Base-by-base conservation (phyloP, 306 rosid species). In the Fragaria nilgerrensis region DNA sequence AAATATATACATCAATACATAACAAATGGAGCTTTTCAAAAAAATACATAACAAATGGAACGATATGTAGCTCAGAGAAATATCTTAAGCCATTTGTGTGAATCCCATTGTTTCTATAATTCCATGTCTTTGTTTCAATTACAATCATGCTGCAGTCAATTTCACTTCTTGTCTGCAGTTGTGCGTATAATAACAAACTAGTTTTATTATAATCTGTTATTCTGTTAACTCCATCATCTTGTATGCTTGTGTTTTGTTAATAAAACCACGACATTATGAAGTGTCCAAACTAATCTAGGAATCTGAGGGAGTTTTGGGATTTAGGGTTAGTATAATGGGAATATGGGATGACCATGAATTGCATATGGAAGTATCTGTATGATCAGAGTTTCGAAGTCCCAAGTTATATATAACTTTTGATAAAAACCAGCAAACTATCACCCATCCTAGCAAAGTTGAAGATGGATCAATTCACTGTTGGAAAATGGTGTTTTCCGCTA, bases 71-170 rank as follows among this genome's bases (percentile, higher is more conserved):
- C 25, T 55, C 61, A 55, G 61, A 55, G 17, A 52, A 52, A 52
- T 32, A 64, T 65, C 65, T 34, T 23, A 39, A 52, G 13, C 74
- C 59, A 59, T 56, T 56, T 69, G 56, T 77, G 36, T 7, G 23
- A 52, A 77, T 27, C 23, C 6, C 58, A 41, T 5, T 55, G 25
- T 39, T 39, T 58, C 11, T 7, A 50, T 50, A 17, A 50, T 50
- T 50, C 56, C 4, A 20, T 27, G 17, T 61, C 3, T 27, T 47
- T 62, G 20, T 49, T 61, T 52, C 66, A n/a, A 48, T 80, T 73
- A 27, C 75, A 69, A 70, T 75, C 78, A 7, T 53, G 61, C 61
- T 7, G 53, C 53, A 14, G 61, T 55, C 27, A 7, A n/a, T 53
- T 1, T 53, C 59, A 20, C 23, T 53, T 20, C 23, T 53, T 53